Conservation (phyloP, 176 grass and related monocot species). For the Oryza longistaminata region DNA sequence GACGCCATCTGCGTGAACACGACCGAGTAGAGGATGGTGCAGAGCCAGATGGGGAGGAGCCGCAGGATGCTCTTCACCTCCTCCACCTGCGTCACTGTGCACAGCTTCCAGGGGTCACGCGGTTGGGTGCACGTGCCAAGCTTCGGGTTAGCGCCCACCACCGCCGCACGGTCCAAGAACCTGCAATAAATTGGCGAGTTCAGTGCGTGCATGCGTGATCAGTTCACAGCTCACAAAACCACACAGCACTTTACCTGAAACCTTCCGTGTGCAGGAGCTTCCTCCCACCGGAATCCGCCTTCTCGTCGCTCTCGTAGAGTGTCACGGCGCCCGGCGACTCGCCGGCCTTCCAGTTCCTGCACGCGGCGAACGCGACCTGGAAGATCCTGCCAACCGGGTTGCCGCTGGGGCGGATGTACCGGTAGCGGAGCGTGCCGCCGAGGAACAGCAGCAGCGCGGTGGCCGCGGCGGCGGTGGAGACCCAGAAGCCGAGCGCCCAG, state of each 20-base stretch:
- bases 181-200: neutral
- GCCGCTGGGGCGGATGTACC: slow-evolving; percentile 57
- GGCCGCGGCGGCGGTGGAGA: slow-evolving; percentile 58
- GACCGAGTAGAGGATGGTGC: slow-evolving; percentile 97
- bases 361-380: slow-evolving; percentile 67
- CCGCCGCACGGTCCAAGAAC: slow-evolving; percentile 79
- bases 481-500: slow-evolving; percentile 84
- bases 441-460: slow-evolving; percentile 67
- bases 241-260: slow-evolving; percentile 42
- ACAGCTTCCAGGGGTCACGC: slow-evolving; percentile 67
- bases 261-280: slow-evolving; percentile 62
- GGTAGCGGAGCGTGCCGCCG: slow-evolving; percentile 51
- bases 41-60: slow-evolving; percentile 90
- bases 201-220: neutral
- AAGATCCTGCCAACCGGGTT: slow-evolving; percentile 65
- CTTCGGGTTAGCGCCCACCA: slow-evolving; percentile 30
- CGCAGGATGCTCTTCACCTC: slow-evolving; percentile 85
- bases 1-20: slow-evolving; percentile 99
- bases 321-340: slow-evolving; percentile 19
- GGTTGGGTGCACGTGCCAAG: neutral
- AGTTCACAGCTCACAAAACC: neutral
- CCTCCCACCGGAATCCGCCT: slow-evolving; percentile 32
- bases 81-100: slow-evolving; percentile 93
- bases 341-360: slow-evolving; percentile 62
- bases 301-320: slow-evolving; percentile 62